phyloP scores from a whole-genome alignment of 345 rosid genomes.

The Eucalyptus melliodora region DNA sequence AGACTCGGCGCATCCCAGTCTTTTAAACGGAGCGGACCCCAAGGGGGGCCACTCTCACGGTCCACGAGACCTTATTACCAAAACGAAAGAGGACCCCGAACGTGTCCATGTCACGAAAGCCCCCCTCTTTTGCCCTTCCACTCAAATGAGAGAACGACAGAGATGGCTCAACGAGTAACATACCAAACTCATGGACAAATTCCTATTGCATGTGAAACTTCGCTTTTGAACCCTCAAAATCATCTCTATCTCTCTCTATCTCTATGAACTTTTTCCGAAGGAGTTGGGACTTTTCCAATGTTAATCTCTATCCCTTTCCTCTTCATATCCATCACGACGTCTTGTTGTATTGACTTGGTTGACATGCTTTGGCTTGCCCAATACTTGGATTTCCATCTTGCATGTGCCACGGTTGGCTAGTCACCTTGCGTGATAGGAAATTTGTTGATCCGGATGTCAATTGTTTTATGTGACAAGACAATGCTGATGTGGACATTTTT shows the following conservation, averaged over 20 bases:
- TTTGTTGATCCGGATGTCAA: accelerated
- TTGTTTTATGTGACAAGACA: neutral
- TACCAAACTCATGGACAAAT: neutral
- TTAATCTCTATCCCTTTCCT: neutral
- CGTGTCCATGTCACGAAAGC: neutral
- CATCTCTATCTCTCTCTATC: neutral
- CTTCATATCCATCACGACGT: neutral
- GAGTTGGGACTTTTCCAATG: neutral
- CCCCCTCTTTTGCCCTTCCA: neutral
- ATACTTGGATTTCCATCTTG: neutral
- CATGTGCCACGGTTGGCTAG: neutral
- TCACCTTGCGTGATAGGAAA: neutral
- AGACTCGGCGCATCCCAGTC: neutral
- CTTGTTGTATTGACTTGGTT: neutral
- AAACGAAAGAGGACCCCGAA: neutral
- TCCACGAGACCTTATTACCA: neutral
- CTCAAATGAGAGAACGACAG: neutral
- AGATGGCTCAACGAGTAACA: neutral
- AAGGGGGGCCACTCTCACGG: neutral
- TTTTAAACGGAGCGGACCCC: neutral
- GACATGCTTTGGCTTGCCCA: neutral
- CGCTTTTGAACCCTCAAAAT: neutral
- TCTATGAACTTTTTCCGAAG: neutral
- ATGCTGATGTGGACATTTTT: too few relatives aligned
- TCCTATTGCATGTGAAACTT: neutral